Conservation (phyloP, 495 filamentous ascomycete species). For the Cercophora sp. region DNA sequence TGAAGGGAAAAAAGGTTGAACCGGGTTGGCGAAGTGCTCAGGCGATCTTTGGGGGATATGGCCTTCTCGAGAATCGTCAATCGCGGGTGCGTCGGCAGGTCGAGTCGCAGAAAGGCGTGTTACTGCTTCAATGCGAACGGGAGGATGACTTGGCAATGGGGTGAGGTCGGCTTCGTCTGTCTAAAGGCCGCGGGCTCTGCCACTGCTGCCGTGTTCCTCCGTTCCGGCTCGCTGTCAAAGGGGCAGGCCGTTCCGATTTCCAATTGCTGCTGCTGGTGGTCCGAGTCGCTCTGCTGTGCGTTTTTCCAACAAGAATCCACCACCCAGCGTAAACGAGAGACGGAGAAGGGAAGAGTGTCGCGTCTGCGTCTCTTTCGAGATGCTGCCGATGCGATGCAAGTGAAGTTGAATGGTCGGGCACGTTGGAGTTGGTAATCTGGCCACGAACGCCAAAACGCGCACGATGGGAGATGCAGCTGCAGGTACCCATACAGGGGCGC, state of each 20-base stretch:
- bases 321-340: constrained; percentile 16
- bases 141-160: too few relatives aligned
- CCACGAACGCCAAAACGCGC: constrained; percentile 14
- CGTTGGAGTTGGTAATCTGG: constrained; percentile 8
- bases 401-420: too few relatives aligned
- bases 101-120: too few relatives aligned
- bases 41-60: neutral
- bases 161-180: too few relatives aligned
- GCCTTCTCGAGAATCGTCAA: too few relatives aligned
- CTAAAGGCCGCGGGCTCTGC: constrained; percentile 7
- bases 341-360: constrained; percentile 8
- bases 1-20: constrained; percentile 4
- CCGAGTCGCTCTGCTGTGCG: too few relatives aligned
- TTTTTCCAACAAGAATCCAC: constrained; percentile 1
- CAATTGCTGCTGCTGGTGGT: too few relatives aligned
- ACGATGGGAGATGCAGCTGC: constrained; percentile 2
- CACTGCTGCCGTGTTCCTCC: constrained; percentile 5
- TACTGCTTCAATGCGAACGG: too few relatives aligned
- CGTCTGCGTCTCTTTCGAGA: constrained; percentile 6
- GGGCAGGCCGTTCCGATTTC: too few relatives aligned
- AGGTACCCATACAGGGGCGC: too few relatives aligned
- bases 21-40: neutral
- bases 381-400: constrained; percentile 1
- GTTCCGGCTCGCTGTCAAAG: too few relatives aligned
- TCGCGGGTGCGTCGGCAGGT: too few relatives aligned